These are phyloP conservation scores for Penicillium capsulatum DNA, from an alignment of 2,329 filamentous ascomycete species.

Conservation along the genomic window DNA sequence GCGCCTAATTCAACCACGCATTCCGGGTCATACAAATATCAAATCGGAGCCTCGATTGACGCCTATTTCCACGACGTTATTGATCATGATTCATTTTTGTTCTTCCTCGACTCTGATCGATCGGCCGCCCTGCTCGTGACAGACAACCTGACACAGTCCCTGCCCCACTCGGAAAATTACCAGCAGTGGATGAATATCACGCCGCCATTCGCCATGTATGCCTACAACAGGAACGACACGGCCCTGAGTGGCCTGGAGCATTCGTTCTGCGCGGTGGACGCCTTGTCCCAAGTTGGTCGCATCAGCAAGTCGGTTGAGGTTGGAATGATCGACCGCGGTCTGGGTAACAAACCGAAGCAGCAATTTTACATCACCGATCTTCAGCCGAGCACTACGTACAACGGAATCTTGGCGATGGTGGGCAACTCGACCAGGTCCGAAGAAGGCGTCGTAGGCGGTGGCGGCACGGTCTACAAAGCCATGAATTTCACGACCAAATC, in stretches of 20 bases:
- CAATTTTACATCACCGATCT: conserved; percentile 81
- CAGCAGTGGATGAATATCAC: conserved; percentile 55
- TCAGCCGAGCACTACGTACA: conserved; percentile 66
- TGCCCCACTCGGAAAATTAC: conserved; percentile 47
- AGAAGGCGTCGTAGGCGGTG: conserved; percentile 60
- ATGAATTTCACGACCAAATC: conserved; percentile 75
- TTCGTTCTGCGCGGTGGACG: conserved; percentile 77
- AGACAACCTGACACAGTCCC: conserved; percentile 56
- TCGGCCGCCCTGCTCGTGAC: conserved; percentile 75
- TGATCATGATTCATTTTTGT: conserved; percentile 54
- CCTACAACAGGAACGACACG: conserved; percentile 56
- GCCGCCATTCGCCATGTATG: conserved; percentile 74
- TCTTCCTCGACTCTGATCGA: conserved; percentile 81
- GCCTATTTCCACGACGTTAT: conserved; percentile 65
- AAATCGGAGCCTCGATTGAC: conserved; percentile 79
- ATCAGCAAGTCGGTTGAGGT: conserved; percentile 57
- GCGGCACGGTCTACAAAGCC: conserved; percentile 67
- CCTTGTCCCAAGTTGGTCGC: conserved; percentile 60
- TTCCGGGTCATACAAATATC: conserved; percentile 68
- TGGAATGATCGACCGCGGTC: conserved; percentile 65
- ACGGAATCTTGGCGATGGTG: conserved; percentile 65
- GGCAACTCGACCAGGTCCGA: conserved; percentile 53
- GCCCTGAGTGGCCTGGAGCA: conserved; percentile 65
- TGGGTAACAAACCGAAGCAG: conserved; percentile 68
- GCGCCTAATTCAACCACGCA: conserved; percentile 65